Conservation (phyloP, 1,139 yeast genomes). For the Schizosaccharomyces versatilis region DNA sequence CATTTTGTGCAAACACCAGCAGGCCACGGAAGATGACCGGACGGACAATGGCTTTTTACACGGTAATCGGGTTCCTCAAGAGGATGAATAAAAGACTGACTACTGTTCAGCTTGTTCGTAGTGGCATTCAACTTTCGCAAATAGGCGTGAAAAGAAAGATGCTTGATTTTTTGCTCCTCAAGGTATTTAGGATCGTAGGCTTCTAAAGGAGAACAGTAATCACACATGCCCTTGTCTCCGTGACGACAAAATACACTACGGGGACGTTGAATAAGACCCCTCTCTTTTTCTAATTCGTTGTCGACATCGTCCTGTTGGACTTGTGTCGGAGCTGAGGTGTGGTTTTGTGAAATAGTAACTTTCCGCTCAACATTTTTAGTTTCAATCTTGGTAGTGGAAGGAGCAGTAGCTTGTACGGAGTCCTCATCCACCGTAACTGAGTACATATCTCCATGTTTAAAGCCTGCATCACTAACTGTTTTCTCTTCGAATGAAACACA, state of each 20-base stretch:
- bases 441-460: conserved; percentile 18
- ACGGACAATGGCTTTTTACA: conserved; percentile 42
- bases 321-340: conserved; percentile 12
- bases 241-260: conserved; percentile 55
- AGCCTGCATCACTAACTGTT: conserved; percentile 32
- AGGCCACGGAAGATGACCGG: conserved; percentile 88
- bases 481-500: conserved; percentile 23
- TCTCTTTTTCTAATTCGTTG: conserved; percentile 37
- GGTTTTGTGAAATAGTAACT: conserved; percentile 9
- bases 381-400: conserved; percentile 9
- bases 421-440: not conserved
- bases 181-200: conserved; percentile 78
- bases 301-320: conserved; percentile 34
- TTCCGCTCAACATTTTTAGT: conserved; percentile 11
- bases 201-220: conserved; percentile 83
- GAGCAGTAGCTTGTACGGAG: conserved; percentile 7
- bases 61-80: conserved; percentile 46
- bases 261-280: conserved; percentile 51
- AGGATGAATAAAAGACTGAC: conserved; percentile 60
- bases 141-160: conserved; percentile 67
- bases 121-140: conserved; percentile 46
- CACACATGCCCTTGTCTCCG: conserved; percentile 92
- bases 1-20: conserved; percentile 89
- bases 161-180: conserved; percentile 60
- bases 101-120: conserved; percentile 14